phyloP scores from a whole-genome alignment of 371 early-diverging fungal genomes.

The Mucor sp. region DNA sequence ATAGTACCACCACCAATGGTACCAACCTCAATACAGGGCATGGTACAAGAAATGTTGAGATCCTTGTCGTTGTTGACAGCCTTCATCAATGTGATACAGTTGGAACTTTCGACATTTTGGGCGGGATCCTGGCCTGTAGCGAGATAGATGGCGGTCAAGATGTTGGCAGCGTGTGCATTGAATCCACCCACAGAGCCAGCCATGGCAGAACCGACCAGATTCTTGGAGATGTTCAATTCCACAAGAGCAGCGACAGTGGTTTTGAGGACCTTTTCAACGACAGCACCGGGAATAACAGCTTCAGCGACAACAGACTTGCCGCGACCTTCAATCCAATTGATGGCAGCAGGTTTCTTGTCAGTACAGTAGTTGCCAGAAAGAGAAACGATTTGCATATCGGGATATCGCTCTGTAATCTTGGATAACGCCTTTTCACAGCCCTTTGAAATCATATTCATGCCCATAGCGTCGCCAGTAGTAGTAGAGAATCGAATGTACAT shows the following conservation, averaged over 20 bases:
- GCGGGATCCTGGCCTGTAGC: constrained; percentile 98
- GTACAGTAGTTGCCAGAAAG: constrained; percentile 96
- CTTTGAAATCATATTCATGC: constrained; percentile 99
- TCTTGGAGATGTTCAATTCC: constrained; percentile 85
- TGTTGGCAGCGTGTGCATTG: constrained; percentile 97
- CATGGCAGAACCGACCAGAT: constrained; percentile 94
- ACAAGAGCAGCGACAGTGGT: constrained; percentile 83
- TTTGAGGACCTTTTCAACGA: constrained; percentile 87
- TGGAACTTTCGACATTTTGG: constrained; percentile 94
- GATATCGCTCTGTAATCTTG: constrained; percentile 63
- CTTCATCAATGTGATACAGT: constrained; percentile 96
- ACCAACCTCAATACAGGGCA: constrained; percentile 97
- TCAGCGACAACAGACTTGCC: constrained; percentile 95
- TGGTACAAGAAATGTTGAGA: constrained; percentile 86
- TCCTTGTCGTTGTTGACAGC: constrained; percentile 71
- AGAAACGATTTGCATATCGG: constrained; percentile 80
- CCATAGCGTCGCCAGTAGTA: constrained; percentile 98
- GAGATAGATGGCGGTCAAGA: constrained; percentile 90
- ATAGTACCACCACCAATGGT: constrained; percentile 96
- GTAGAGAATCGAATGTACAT: constrained; percentile 90
- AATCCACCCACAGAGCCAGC: constrained; percentile 95
- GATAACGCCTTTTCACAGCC: constrained; percentile 84
- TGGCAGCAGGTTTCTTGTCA: constrained; percentile 97
- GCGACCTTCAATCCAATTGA: constrained; percentile 98
- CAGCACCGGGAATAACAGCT: constrained; percentile 78